phyloP scores from a whole-genome alignment of 768 basidiomycete species.

The Leccinum obscurum region DNA sequence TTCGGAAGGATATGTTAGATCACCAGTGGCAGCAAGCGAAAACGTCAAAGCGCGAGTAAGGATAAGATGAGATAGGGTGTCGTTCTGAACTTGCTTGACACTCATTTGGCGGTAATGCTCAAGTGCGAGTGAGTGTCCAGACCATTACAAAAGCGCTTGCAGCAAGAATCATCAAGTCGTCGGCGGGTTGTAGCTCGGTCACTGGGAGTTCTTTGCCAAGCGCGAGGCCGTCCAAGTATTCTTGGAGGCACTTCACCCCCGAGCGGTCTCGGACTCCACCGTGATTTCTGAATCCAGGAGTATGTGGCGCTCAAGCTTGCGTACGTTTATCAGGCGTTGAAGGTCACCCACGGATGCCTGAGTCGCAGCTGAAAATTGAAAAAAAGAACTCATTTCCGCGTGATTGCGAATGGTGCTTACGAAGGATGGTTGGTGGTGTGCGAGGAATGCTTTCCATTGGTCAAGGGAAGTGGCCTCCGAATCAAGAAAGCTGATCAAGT shows the following conservation, averaged over 20 bases:
- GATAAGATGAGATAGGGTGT: slow-evolving; percentile 84
- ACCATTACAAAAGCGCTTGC: too few species aligned
- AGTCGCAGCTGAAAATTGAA: slow-evolving; percentile 14
- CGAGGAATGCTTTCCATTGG: slow-evolving; percentile 56
- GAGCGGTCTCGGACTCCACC: slow-evolving; percentile 53
- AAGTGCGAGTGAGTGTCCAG: slow-evolving; percentile 47
- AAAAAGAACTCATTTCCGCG: slow-evolving; percentile 13
- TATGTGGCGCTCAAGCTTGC: slow-evolving; percentile 70
- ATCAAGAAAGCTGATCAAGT: slow-evolving; percentile 66
- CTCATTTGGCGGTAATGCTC: slow-evolving; percentile 80
- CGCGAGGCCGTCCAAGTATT: slow-evolving; percentile 67
- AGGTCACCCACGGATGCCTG: slow-evolving; percentile 56
- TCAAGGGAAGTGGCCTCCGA: slow-evolving; percentile 47
- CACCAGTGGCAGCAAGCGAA: slow-evolving; percentile 73
- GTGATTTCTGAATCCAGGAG: slow-evolving; percentile 51
- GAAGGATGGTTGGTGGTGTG: slow-evolving; percentile 45
- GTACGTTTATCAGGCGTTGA: slow-evolving; percentile 68
- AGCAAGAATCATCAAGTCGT: slow-evolving; percentile 56
- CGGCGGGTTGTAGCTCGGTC: slow-evolving; percentile 85
- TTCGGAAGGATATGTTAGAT: slow-evolving; percentile 73
- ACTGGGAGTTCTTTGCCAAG: slow-evolving; percentile 64
- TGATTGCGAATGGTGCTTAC: slow-evolving; percentile 38
- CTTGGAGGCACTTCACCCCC: slow-evolving; percentile 53
- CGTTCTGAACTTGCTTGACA: slow-evolving; percentile 84
- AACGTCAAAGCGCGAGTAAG: slow-evolving; percentile 78